Conservation (phyloP, 495 filamentous ascomycete genomes). For the Penicillium lividum region DNA sequence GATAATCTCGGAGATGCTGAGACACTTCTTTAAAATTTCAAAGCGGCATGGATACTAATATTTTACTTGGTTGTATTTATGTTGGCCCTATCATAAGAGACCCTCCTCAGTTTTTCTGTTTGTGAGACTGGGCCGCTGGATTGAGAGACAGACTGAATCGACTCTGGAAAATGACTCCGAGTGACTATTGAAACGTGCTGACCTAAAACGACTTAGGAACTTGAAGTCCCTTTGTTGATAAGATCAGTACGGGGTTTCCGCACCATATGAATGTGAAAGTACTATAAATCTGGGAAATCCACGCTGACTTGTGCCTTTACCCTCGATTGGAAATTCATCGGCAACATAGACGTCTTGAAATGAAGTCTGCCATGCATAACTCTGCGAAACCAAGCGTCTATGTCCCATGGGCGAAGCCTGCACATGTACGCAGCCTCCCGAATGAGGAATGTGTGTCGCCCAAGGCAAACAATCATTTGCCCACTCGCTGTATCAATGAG, state of each 20-base stretch:
- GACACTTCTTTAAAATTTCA: not conserved
- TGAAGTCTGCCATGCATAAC: not conserved
- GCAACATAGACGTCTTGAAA: not conserved
- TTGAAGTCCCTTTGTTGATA: not conserved
- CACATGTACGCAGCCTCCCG: not conserved
- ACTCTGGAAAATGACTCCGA: not conserved
- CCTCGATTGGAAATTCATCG: not conserved
- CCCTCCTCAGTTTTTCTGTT: not conserved
- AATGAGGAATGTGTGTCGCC: not conserved
- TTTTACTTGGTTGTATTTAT: not conserved
- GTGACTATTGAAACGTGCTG: not conserved
- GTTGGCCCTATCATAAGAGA: not conserved
- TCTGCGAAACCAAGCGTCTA: not conserved
- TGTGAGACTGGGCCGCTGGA: not conserved
- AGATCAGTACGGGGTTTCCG: not conserved
- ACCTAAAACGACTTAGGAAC: too few species aligned
- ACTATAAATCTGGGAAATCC: not conserved
- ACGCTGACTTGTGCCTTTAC: not conserved
- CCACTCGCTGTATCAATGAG: conserved; percentile 5
- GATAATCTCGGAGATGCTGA: not conserved
- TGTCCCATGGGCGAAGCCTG: conserved; percentile 1
- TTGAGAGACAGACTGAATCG: not conserved
- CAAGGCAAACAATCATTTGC: not conserved
- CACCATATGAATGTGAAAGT: not conserved
- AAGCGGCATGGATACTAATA: not conserved